Conservation (phyloP, 805 yeast genomes). For the Blastobotrys parvus region DNA sequence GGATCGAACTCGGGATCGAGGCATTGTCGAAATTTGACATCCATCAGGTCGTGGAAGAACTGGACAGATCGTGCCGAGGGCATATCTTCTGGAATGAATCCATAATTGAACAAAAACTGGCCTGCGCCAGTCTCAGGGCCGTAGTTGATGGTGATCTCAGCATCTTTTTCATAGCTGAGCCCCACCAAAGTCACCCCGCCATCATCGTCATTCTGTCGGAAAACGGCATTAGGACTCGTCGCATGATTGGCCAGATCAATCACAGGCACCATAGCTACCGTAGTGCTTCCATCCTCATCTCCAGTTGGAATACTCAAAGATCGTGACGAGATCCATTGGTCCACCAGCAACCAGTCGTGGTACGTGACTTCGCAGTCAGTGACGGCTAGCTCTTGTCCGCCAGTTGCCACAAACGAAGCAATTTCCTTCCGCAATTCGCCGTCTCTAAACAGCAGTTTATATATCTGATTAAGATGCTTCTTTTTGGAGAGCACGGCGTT, state of each 20-base stretch:
- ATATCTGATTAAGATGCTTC: conserved; percentile 16
- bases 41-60: conserved; percentile 16
- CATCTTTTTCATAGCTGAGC: conserved; percentile 4
- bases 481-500: conserved; percentile 22
- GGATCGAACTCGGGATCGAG: conserved; percentile 17
- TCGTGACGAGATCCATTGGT: conserved; percentile 31
- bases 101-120: conserved; percentile 33
- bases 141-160: conserved; percentile 30
- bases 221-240: conserved; percentile 22
- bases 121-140: conserved; percentile 29
- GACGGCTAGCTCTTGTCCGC: conserved; percentile 1
- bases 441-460: conserved; percentile 14
- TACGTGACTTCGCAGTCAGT: conserved; percentile 10
- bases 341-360: conserved; percentile 26
- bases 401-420: conserved; percentile 7
- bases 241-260: conserved; percentile 47
- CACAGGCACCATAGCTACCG: conserved; percentile 44
- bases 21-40: conserved; percentile 11
- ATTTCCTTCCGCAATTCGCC: conserved; percentile 8
- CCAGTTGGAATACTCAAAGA: conserved; percentile 23
- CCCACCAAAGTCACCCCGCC: conserved; percentile 10
- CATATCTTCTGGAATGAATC: conserved; percentile 27
- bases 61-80: conserved; percentile 7
- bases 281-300: conserved; percentile 4
- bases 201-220: conserved; percentile 22